A percentile compares a stretch with the other conserved stretches of the same genome.
Evolutionary conservation across 768 basidiomycete species (phyloP).

Genomic region (Pleurotus cornucopiae): DNA sequence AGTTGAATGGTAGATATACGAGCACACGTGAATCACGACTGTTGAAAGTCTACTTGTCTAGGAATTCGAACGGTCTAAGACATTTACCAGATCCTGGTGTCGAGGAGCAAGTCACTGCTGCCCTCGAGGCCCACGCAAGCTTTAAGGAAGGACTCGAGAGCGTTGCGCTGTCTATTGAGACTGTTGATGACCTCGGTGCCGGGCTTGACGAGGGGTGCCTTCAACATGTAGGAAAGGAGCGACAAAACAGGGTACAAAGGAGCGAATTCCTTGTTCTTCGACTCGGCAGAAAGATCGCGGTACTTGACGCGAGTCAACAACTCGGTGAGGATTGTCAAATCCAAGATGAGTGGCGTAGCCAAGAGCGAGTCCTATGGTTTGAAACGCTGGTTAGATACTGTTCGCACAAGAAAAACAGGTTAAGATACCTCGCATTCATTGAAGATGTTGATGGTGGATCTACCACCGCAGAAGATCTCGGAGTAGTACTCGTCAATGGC

Average conservation of each 20-base stretch:
- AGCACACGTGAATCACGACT: not conserved
- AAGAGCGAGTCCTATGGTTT: constrained; percentile 78
- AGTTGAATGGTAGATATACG: constrained; percentile 1
- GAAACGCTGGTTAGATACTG: constrained; percentile 8
- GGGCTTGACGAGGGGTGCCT: constrained; percentile 95
- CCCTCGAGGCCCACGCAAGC: constrained; percentile 88
- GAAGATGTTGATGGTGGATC: constrained; percentile 94
- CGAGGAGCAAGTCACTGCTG: constrained; percentile 78
- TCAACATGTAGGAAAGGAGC: constrained; percentile 94
- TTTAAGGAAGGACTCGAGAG: constrained; percentile 90
- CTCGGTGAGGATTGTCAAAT: constrained; percentile 90
- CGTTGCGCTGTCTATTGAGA: constrained; percentile 91
- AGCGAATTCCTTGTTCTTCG: constrained; percentile 57
- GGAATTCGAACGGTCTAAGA: not conserved
- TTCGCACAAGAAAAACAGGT: not conserved
- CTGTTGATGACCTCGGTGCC: constrained; percentile 94
- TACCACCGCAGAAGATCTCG: constrained; percentile 95
- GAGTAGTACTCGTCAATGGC: constrained; percentile 99
- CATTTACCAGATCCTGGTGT: constrained; percentile 83
- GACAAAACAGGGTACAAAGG: constrained; percentile 90
- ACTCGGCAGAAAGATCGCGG: constrained; percentile 45
- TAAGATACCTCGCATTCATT: constrained; percentile 87
- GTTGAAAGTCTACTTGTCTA: not conserved
- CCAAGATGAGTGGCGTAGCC: constrained; percentile 93
- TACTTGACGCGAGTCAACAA: constrained; percentile 91